Conservation (phyloP, 164 flowering plant species). For the Taxillus chinensis region DNA sequence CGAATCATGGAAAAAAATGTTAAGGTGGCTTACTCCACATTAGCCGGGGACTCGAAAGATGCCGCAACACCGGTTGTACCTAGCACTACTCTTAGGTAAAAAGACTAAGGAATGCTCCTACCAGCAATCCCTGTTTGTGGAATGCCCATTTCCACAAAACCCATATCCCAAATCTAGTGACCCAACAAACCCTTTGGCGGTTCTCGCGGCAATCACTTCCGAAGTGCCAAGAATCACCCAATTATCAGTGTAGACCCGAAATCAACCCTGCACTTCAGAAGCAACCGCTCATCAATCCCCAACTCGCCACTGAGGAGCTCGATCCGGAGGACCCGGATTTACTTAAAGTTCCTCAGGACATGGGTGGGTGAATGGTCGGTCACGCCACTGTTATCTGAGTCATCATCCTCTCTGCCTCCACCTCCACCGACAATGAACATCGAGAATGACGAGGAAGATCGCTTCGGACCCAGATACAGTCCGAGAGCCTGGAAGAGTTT, state of each 20-base stretch:
- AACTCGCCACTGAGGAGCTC: slow-evolving; percentile 83
- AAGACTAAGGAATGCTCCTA: slow-evolving; percentile 86
- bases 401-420: slow-evolving; percentile 27
- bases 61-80: too few species aligned
- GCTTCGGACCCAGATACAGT: slow-evolving; percentile 41
- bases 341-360: slow-evolving; percentile 70
- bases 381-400: slow-evolving; percentile 38
- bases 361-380: slow-evolving; percentile 93
- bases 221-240: slow-evolving; percentile 87
- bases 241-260: slow-evolving; percentile 84
- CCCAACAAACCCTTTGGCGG: not conserved
- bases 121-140: too few species aligned
- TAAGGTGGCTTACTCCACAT: too few species aligned
- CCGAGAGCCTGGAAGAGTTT: slow-evolving; percentile 67
- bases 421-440: slow-evolving; percentile 12
- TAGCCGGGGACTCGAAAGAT: too few species aligned
- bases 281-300: slow-evolving; percentile 77
- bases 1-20: too few species aligned
- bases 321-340: slow-evolving; percentile 60
- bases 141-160: slow-evolving; percentile 8
- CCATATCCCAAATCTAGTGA: slow-evolving; percentile 11
- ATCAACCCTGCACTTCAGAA: slow-evolving; percentile 85
- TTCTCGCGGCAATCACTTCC: slow-evolving; percentile 21
- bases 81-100: too few species aligned
- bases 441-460: slow-evolving; percentile 11